Evolutionary conservation across 2,329 filamentous ascomycete species (phyloP).

Genomic region (Coleophoma eucalyptorum): DNA sequence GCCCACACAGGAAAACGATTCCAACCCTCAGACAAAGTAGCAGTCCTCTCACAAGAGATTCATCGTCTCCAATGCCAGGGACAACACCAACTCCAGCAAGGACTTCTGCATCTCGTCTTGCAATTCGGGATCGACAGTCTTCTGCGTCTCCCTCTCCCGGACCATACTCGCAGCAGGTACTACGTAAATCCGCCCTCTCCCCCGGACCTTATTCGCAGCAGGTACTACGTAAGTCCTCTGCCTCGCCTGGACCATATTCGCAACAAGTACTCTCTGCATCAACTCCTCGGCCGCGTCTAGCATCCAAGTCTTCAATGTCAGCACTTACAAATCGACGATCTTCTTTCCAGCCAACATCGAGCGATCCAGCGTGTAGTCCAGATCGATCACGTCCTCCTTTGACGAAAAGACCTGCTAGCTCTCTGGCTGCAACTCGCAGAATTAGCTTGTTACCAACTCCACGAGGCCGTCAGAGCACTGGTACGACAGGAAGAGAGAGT

Average conservation of each 20-base stretch:
- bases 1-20: conserved; percentile 20
- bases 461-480: conserved; percentile 21
- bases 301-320: conserved; percentile 38
- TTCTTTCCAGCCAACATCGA: conserved; percentile 46
- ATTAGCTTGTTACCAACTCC: conserved; percentile 49
- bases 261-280: conserved; percentile 42
- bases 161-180: conserved; percentile 30
- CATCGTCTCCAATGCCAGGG: conserved; percentile 21
- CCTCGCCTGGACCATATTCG: conserved; percentile 43
- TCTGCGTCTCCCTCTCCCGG: conserved; percentile 46
- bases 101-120: conserved; percentile 31
- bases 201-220: conserved; percentile 47
- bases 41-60: conserved; percentile 22
- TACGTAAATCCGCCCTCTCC: conserved; percentile 19
- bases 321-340: conserved; percentile 43
- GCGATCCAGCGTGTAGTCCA: conserved; percentile 27
- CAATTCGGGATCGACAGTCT: conserved; percentile 49
- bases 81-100: conserved; percentile 19
- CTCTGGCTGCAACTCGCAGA: conserved; percentile 47
- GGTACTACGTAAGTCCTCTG: conserved; percentile 41
- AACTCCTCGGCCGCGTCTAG: conserved; percentile 29
- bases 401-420: conserved; percentile 49
- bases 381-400: conserved; percentile 12
- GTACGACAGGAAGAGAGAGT: conserved; percentile 41
- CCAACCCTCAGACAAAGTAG: conserved; percentile 17